phyloP scores from a whole-genome alignment of 176 grass and related monocot genomes.

The Leersia perrieri region DNA sequence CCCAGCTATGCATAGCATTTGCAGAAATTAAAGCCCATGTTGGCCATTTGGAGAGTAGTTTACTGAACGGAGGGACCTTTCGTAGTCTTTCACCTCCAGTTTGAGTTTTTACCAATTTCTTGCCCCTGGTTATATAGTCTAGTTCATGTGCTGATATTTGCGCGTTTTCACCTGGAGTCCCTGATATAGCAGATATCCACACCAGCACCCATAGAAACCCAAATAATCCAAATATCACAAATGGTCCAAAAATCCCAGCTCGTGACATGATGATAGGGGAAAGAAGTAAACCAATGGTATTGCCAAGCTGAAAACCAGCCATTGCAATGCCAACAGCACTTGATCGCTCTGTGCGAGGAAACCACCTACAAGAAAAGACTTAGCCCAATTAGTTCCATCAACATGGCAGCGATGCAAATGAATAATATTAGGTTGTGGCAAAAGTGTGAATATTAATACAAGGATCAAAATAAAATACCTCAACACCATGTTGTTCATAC shows the following conservation, averaged over 20 bases:
- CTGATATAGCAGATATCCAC: conserved; percentile 85
- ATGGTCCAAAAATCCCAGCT: conserved; percentile 82
- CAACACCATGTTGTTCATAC: conserved; percentile 97
- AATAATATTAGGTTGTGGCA: neutral
- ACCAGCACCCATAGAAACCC: conserved; percentile 98
- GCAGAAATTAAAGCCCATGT: conserved; percentile 98
- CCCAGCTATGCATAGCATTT: conserved; percentile 99
- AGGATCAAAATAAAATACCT: conserved; percentile 56
- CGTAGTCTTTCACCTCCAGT: conserved; percentile 50
- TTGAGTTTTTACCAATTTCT: conserved; percentile 54
- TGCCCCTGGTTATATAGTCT: conserved; percentile 76
- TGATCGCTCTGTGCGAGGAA: conserved; percentile 88
- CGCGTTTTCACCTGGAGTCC: conserved; percentile 61
- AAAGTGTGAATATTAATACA: conserved; percentile 25
- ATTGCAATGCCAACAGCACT: conserved; percentile 92
- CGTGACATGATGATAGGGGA: conserved; percentile 95
- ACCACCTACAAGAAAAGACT: conserved; percentile 81
- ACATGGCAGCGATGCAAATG: neutral
- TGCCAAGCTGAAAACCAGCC: conserved; percentile 98
- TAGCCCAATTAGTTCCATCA: conserved; percentile 30
- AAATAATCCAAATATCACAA: conserved; percentile 96
- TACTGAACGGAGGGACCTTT: conserved; percentile 83
- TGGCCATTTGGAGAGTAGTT: conserved; percentile 85
- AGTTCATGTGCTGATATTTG: conserved; percentile 92
- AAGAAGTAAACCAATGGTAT: conserved; percentile 75